These are phyloP conservation scores for Croton laevigatus DNA, from an alignment of 441 rosid genomes.

Conservation along the genomic window DNA sequence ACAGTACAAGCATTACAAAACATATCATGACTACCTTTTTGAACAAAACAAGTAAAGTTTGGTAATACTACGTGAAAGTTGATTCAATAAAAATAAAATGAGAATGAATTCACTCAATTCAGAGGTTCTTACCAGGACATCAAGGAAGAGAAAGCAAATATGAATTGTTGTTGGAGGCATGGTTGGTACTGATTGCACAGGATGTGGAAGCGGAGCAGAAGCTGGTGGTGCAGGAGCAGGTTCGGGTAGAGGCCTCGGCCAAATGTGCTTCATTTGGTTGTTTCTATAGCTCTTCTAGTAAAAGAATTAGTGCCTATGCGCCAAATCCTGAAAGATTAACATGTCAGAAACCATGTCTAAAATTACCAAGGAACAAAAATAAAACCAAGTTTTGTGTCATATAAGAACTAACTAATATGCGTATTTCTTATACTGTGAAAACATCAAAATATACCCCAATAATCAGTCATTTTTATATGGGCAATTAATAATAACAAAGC, in stretches of 20 bases:
- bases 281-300: slow-evolving; percentile 95
- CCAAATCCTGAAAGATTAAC: slow-evolving; percentile 57
- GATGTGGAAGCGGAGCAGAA: slow-evolving; percentile 38
- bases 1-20: too few species aligned
- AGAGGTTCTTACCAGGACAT: too few species aligned
- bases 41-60: too few species aligned
- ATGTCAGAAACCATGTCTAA: slow-evolving; percentile 10
- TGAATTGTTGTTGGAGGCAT: slow-evolving; percentile 41
- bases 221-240: slow-evolving; percentile 47
- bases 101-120: too few species aligned
- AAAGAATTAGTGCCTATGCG: slow-evolving; percentile 92
- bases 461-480: background rate
- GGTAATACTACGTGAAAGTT: too few species aligned
- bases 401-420: background rate
- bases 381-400: background rate
- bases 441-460: background rate
- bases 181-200: slow-evolving; percentile 41
- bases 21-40: too few species aligned
- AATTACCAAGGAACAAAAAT: slow-evolving; percentile 19
- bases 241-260: slow-evolving; percentile 89
- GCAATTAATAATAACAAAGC: background rate
- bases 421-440: background rate
- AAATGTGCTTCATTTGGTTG: slow-evolving; percentile 84
- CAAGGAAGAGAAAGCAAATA: too few species aligned
- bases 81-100: too few species aligned